Evolutionary conservation across 331 rosid genomes (phyloP).

Genomic region (Quercus tomentella): DNA sequence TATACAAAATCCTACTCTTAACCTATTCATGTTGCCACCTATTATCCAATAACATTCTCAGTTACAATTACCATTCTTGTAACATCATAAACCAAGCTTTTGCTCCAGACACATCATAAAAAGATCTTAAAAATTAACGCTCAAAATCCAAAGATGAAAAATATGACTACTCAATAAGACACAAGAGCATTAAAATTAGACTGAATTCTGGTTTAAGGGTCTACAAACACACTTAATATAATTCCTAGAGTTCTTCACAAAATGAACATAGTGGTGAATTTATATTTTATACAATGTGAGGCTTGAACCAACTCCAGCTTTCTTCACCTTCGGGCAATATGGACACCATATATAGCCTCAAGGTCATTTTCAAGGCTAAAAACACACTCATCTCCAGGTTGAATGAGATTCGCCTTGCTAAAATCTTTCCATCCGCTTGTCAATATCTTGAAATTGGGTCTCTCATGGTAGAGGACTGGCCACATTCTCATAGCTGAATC

Average conservation of each 20-base stretch:
- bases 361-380: conserved; percentile 22
- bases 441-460: conserved; percentile 7
- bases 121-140: too few species aligned
- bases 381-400: conserved; percentile 38
- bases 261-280: neutral
- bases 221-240: neutral
- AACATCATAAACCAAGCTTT: too few species aligned
- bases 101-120: too few species aligned
- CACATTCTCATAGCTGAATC: conserved; percentile 40
- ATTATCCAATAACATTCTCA: too few species aligned
- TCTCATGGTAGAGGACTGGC: conserved; percentile 51
- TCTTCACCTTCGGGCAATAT: conserved; percentile 14
- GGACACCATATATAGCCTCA: conserved; percentile 19
- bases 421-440: conserved; percentile 51
- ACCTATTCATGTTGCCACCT: too few species aligned
- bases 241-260: neutral
- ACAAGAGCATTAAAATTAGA: too few species aligned
- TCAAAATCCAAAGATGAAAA: too few species aligned
- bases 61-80: too few species aligned
- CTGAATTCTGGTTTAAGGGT: too few species aligned
- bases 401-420: conserved; percentile 36
- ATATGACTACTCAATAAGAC: too few species aligned
- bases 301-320: neutral
- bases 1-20: too few species aligned
- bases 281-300: neutral